Percentiles rank a stretch among this genome's conserved stretches.
These are phyloP conservation scores for Batkoa obscura DNA, from an alignment of 371 early-diverging fungal species.

Conservation along the genomic window DNA sequence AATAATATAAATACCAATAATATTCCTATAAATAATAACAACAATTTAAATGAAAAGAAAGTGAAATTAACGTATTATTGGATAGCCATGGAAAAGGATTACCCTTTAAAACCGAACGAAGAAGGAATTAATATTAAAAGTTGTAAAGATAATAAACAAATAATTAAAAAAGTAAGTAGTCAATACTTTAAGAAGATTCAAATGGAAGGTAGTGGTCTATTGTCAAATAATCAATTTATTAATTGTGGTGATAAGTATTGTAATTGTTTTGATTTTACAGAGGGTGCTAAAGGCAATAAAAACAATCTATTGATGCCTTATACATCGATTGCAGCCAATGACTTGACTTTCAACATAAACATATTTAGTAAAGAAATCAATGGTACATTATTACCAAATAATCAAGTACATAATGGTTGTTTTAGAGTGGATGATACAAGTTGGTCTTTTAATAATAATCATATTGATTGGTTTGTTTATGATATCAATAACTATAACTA, in stretches of 20 bases:
- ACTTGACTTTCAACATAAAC: not conserved
- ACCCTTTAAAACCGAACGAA: not conserved
- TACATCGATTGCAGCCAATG: not conserved
- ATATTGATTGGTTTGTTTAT: not conserved
- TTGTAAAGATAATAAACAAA: not conserved
- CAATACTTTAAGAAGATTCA: not conserved
- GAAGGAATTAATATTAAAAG: not conserved
- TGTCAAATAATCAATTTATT: not conserved
- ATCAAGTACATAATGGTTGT: not conserved
- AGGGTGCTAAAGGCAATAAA: not conserved
- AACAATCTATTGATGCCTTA: not conserved
- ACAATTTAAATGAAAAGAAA: not conserved
- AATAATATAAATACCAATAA: too few species aligned
- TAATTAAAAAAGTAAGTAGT: not conserved
- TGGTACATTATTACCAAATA: not conserved
- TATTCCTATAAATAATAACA: too few species aligned
- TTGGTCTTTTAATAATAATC: not conserved
- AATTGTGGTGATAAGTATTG: not conserved
- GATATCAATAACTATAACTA: not conserved
- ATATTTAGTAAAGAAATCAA: not conserved
- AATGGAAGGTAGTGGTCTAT: not conserved
- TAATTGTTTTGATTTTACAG: not conserved
- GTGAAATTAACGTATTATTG: slow-evolving; percentile 1
- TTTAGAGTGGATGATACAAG: not conserved
- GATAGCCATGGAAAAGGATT: not conserved